Percentiles rank a stretch among this genome's conserved stretches.
phyloP scores from a whole-genome alignment of 164 flowering plant genomes.

The Saururus chinensis region DNA sequence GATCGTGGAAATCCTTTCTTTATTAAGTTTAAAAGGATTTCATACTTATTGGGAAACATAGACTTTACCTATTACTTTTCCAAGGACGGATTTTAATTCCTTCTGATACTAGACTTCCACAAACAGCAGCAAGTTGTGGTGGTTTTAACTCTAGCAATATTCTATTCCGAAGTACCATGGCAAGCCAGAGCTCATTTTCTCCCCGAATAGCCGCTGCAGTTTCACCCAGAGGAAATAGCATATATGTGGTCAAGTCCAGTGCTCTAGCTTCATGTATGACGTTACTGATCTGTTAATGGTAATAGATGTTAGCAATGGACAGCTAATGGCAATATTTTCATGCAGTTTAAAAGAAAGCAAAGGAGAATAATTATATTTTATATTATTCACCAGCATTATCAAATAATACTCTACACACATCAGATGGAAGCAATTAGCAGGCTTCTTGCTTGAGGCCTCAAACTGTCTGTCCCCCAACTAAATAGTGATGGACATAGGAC shows the following conservation, averaged over 20 bases:
- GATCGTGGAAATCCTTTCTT: too few relatives aligned
- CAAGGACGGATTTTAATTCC: constrained; percentile 81
- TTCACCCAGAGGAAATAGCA: constrained; percentile 88
- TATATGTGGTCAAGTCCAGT: constrained; percentile 65
- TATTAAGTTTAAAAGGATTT: neutral
- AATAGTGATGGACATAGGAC: too few relatives aligned
- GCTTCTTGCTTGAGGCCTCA: too few relatives aligned
- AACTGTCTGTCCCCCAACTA: too few relatives aligned
- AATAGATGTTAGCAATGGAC: neutral
- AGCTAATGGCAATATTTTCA: neutral
- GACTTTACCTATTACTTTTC: constrained; percentile 48
- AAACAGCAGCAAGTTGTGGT: constrained; percentile 87
- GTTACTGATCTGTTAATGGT: constrained; percentile 49
- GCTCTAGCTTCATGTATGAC: constrained; percentile 88
- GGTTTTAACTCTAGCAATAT: constrained; percentile 66
- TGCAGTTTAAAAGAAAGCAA: neutral
- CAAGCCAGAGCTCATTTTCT: constrained; percentile 98
- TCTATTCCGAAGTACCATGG: constrained; percentile 80
- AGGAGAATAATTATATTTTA: neutral
- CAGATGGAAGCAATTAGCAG: too few relatives aligned
- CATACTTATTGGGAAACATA: neutral
- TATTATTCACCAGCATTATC: neutral
- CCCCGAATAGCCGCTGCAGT: constrained; percentile 97
- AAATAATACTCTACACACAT: too few relatives aligned
- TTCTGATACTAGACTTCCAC: constrained; percentile 88